phyloP scores from a whole-genome alignment of 768 basidiomycete genomes.

The Tulasnella sp. region DNA sequence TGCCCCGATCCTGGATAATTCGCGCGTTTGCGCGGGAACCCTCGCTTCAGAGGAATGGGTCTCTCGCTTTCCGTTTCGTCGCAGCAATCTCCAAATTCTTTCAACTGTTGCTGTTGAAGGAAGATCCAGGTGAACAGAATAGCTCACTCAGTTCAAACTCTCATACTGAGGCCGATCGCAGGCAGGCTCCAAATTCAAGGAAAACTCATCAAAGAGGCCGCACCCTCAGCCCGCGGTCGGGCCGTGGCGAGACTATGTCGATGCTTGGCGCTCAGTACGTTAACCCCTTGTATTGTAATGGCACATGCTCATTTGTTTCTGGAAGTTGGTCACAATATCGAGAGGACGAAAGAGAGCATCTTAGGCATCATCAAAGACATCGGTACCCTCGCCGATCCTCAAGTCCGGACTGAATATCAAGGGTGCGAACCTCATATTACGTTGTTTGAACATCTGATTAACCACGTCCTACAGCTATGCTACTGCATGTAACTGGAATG shows the following conservation, averaged over 20 bases:
- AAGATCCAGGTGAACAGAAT: neutral
- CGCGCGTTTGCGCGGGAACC: neutral
- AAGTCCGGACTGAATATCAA: neutral
- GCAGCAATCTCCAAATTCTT: neutral
- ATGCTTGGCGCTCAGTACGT: conserved; percentile 11
- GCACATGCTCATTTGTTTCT: neutral
- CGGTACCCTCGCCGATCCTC: neutral
- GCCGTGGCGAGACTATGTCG: neutral
- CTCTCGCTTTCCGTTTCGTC: neutral
- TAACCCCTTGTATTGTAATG: neutral
- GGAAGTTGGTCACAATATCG: neutral
- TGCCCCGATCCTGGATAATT: conserved; percentile 27
- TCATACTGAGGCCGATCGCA: neutral
- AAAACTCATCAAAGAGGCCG: neutral
- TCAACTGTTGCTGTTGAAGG: neutral
- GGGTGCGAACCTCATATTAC: neutral
- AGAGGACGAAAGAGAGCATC: neutral
- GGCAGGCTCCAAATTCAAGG: neutral
- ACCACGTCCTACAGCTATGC: neutral
- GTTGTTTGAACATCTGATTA: neutral
- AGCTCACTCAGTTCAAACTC: too few species aligned
- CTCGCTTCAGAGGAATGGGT: neutral
- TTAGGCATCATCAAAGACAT: neutral
- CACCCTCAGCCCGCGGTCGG: neutral
- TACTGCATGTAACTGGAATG: neutral